phyloP scores from a whole-genome alignment of 768 basidiomycete genomes.

The Trametopsis cervina region DNA sequence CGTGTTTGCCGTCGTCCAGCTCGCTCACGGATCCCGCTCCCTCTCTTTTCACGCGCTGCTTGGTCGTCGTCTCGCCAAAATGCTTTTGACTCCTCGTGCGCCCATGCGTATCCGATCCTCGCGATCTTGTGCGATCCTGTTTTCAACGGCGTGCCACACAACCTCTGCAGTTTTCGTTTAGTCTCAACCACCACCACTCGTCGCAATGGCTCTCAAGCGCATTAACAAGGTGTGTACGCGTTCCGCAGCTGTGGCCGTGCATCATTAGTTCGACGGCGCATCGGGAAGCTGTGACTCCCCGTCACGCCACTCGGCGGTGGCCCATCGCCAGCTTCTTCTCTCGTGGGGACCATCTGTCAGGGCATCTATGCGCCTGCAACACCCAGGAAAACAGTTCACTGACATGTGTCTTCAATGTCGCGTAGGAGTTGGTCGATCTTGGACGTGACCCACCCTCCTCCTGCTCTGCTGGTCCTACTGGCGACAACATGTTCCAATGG shows the following conservation, averaged over 20 bases:
- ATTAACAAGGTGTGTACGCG: conserved; percentile 84
- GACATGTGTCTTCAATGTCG: conserved; percentile 9
- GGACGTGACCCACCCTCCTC: conserved; percentile 99
- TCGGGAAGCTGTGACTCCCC: conserved; percentile 1
- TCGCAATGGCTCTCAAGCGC: conserved; percentile 91
- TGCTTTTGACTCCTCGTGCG: no score
- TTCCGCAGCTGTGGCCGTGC: conserved; percentile 7
- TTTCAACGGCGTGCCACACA: not conserved
- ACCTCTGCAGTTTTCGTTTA: not conserved
- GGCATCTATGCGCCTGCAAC: conserved; percentile 1
- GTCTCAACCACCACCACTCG: not conserved
- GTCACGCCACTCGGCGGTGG: not conserved
- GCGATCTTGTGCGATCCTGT: conserved; percentile 6
- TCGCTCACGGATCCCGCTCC: not conserved
- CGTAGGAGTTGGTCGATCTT: conserved; percentile 96
- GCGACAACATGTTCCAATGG: conserved; percentile 99
- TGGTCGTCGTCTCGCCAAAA: no score
- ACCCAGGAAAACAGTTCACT: not conserved
- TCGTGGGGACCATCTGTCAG: not conserved
- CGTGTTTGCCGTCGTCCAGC: not conserved
- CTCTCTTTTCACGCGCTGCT: not conserved
- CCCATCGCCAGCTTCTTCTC: not conserved
- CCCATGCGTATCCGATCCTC: not conserved
- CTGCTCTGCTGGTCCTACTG: conserved; percentile 96
- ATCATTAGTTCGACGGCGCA: conserved; percentile 2